phyloP scores from a whole-genome alignment of 2,329 filamentous ascomycete species.

The Cladosporium sp. region DNA sequence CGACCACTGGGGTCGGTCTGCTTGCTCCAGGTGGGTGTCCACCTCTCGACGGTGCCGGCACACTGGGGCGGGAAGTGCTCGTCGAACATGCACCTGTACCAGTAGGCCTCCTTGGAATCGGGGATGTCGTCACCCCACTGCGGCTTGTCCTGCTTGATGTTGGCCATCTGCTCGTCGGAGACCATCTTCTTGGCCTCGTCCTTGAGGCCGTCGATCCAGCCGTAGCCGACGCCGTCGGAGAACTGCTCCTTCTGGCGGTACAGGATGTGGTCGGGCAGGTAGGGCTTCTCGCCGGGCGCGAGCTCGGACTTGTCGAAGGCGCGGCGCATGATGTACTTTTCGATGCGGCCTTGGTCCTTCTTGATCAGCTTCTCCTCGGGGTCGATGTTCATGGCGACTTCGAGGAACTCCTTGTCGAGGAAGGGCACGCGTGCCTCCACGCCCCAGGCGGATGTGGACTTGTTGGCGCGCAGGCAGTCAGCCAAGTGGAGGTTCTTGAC shows the following conservation, averaged over 20 bases:
- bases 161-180: conserved; percentile 87
- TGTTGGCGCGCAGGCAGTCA: conserved; percentile 98
- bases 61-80: conserved; percentile 95
- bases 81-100: conserved; percentile 98
- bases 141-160: conserved; percentile 81
- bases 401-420: conserved; percentile 95
- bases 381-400: conserved; percentile 90
- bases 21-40: conserved; percentile 96
- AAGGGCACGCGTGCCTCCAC: conserved; percentile 97
- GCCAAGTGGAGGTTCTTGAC: conserved; percentile 95
- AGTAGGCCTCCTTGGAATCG: conserved; percentile 97
- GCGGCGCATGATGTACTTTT: conserved; percentile 98
- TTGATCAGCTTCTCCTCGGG: conserved; percentile 95
- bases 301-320: conserved; percentile 86
- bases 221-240: conserved; percentile 96
- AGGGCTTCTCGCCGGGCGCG: conserved; percentile 76
- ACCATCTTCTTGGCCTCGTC: conserved; percentile 87
- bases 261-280: conserved; percentile 93
- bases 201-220: conserved; percentile 97
- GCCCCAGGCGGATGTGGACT: conserved; percentile 97
- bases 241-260: conserved; percentile 99
- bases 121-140: conserved; percentile 94
- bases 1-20: conserved; percentile 93
- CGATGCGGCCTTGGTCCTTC: conserved; percentile 63
- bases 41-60: conserved; percentile 89